phyloP scores from a whole-genome alignment of 371 early-diverging fungal genomes.

The Encephalitozoon intestinalis region DNA sequence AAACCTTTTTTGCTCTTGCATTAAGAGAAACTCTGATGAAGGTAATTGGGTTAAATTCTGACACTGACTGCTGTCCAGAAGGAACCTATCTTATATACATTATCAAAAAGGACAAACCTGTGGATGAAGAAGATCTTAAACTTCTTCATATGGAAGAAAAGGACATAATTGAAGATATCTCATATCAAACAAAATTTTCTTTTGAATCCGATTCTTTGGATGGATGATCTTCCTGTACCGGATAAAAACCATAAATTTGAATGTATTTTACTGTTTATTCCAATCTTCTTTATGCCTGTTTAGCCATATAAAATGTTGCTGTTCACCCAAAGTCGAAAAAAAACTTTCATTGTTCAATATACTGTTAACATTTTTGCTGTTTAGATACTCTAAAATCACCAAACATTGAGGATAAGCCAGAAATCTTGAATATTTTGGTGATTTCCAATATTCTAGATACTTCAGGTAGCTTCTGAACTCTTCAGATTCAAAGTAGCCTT shows the following conservation, averaged over 20 bases:
- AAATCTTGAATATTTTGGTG: slow-evolving; percentile 44
- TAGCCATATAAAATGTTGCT: slow-evolving; percentile 37
- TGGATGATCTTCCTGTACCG: neutral
- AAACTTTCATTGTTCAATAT: slow-evolving; percentile 22
- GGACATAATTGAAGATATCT: slow-evolving; percentile 8
- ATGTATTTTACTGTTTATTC: slow-evolving; percentile 2
- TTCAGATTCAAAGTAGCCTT: slow-evolving; percentile 51
- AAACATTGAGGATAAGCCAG: slow-evolving; percentile 60
- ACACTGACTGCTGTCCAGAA: slow-evolving; percentile 23
- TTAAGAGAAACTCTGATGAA: neutral
- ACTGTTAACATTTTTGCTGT: slow-evolving; percentile 35
- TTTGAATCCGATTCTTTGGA: neutral
- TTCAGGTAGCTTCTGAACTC: slow-evolving; percentile 55
- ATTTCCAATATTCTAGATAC: slow-evolving; percentile 57
- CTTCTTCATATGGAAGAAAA: neutral
- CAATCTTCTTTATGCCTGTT: neutral
- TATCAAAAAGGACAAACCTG: neutral
- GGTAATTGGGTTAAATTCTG: slow-evolving; percentile 11
- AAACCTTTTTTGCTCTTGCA: slow-evolving; percentile 6
- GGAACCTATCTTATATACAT: slow-evolving; percentile 13
- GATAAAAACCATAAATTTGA: neutral
- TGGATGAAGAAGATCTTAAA: neutral
- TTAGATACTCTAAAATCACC: slow-evolving; percentile 52
- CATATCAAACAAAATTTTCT: slow-evolving; percentile 11
- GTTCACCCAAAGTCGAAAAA: slow-evolving; percentile 15